Evolutionary conservation across 169 alveolate species (phyloP).

Genomic region (Eimeria falciformis): DNA sequence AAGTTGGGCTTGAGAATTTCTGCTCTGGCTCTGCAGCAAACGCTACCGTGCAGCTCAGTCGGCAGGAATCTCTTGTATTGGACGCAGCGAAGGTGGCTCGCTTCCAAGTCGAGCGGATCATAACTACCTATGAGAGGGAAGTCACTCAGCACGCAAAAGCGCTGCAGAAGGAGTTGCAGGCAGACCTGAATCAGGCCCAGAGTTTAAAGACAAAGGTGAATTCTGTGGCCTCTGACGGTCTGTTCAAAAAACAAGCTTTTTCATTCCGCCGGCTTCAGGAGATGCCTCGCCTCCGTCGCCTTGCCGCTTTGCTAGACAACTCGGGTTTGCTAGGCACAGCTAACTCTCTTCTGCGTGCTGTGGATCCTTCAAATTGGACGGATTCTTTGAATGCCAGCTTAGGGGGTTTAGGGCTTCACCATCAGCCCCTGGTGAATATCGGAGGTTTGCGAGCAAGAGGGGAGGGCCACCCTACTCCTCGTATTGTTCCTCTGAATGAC

Average conservation of each 20-base stretch:
- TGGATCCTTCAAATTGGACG: constrained; percentile 32
- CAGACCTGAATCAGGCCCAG: constrained; percentile 13
- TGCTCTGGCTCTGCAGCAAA: constrained; percentile 25
- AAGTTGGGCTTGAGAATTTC: constrained; percentile 48
- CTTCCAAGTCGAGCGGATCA: constrained; percentile 35
- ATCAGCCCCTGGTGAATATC: constrained; percentile 22
- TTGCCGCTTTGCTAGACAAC: constrained; percentile 31
- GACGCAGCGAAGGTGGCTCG: constrained; percentile 45
- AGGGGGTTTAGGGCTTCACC: constrained; percentile 59
- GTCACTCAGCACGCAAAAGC: constrained; percentile 52
- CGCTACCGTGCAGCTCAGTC: neutral
- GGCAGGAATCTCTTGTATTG: constrained; percentile 40
- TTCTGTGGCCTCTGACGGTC: constrained; percentile 32
- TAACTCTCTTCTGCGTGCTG: constrained; percentile 24
- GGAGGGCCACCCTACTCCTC: neutral
- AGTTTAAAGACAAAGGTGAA: neutral
- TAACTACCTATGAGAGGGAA: constrained; percentile 26
- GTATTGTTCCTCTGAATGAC: neutral
- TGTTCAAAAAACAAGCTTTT: neutral
- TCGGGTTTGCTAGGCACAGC: constrained; percentile 35
- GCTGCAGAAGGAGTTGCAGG: neutral
- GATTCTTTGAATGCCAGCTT: constrained; percentile 52
- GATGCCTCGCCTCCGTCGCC: neutral
- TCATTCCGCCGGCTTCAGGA: constrained; percentile 47
- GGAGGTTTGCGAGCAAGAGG: constrained; percentile 10